phyloP scores from a whole-genome alignment of 192 early-diverging fungal species.

The Mortierella claussenii region DNA sequence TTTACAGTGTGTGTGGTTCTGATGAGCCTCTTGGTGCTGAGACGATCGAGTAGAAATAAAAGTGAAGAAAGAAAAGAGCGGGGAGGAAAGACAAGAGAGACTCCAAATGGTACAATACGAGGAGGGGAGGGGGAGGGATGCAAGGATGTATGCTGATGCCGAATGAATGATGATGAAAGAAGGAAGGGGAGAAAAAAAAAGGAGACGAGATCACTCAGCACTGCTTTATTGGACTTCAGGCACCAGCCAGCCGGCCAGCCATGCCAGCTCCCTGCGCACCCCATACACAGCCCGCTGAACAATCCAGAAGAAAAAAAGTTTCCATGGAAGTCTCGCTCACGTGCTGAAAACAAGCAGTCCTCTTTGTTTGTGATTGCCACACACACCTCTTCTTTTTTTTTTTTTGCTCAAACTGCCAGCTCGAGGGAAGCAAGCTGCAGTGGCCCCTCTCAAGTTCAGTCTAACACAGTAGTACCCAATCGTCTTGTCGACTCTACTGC shows the following conservation, averaged over 20 bases:
- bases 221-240: neutral
- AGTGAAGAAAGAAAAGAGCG: neutral
- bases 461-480: no score
- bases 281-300: no score
- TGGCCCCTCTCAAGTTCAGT: neutral
- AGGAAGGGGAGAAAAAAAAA: neutral
- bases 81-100: neutral
- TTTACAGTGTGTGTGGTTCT: no score
- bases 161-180: neutral
- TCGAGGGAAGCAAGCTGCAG: neutral
- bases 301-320: conserved; percentile 1
- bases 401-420: neutral
- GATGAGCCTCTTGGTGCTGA: no score
- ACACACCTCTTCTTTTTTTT: conserved; percentile 23
- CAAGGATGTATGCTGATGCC: neutral
- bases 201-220: neutral
- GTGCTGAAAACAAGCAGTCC: conserved; percentile 17
- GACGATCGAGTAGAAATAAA: no score
- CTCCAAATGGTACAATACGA: neutral
- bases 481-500: no score
- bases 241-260: no score
- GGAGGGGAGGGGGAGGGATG: conserved; percentile 3
- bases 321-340: conserved; percentile 2
- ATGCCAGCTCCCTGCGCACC: no score
- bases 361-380: conserved; percentile 12